A percentile compares a stretch with the other conserved stretches of the same genome.
Conservation (phyloP, 163 green algal species). For the Chloroidium sp. region DNA sequence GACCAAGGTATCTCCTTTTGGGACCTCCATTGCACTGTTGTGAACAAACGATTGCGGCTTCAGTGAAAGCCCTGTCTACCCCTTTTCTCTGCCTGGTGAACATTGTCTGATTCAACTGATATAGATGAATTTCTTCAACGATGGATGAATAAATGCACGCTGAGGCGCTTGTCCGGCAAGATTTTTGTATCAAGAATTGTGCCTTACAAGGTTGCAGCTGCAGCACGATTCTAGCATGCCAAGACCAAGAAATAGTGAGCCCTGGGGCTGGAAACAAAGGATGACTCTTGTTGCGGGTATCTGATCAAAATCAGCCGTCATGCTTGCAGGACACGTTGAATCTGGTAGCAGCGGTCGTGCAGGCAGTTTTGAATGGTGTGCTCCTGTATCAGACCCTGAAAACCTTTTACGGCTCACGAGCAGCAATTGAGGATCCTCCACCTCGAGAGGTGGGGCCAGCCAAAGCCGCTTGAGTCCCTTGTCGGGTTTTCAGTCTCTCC, state of each 20-base stretch:
- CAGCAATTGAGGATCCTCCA: not conserved
- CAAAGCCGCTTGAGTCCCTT: no score
- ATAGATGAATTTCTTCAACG: no score
- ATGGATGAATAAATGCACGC: no score
- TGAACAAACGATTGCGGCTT: not conserved
- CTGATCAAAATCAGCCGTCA: not conserved
- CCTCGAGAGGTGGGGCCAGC: no score
- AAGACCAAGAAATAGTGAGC: not conserved
- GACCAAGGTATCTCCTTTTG: conserved; percentile 14
- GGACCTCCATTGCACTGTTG: not conserved
- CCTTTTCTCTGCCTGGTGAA: not conserved
- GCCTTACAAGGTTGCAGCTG: not conserved
- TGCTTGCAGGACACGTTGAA: conserved; percentile 35
- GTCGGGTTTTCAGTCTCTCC: no score
- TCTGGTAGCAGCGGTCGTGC: conserved; percentile 19
- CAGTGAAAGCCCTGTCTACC: not conserved
- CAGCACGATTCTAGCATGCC: not conserved
- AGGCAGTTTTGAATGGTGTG: conserved; percentile 33
- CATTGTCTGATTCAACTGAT: not conserved
- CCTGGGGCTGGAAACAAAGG: not conserved
- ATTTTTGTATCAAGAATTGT: not conserved
- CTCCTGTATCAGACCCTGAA: conserved; percentile 28
- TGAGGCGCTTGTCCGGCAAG: no score
- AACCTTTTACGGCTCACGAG: not conserved
- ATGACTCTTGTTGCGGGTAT: no score